Conservation (phyloP, 75 land plant genomes). For the Picea sitchensis region DNA sequence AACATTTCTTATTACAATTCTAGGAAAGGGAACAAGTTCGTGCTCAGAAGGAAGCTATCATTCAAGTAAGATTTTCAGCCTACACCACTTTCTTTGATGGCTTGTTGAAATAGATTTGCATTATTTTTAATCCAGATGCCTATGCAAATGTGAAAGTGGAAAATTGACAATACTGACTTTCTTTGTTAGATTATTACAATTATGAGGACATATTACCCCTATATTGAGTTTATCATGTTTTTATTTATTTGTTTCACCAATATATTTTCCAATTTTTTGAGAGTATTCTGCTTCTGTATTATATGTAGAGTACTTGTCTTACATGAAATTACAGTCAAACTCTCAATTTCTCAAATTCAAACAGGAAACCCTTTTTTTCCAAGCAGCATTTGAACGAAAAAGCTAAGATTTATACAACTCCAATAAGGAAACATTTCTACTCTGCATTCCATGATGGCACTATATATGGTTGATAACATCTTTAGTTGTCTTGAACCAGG, state of each 20-base stretch:
- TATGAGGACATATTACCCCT: neutral
- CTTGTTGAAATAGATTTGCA: neutral
- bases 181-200: neutral
- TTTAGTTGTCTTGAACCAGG: slow-evolving; percentile 23
- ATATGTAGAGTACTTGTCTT: too few relatives aligned
- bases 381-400: too few relatives aligned
- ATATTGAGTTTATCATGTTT: neutral
- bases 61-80: neutral
- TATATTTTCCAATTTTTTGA: too few relatives aligned
- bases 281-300: too few relatives aligned
- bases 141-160: neutral
- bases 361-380: too few relatives aligned
- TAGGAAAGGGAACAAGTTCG: slow-evolving; percentile 10
- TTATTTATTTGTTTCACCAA: too few relatives aligned
- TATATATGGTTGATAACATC: neutral
- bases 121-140: neutral
- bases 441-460: neutral
- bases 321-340: neutral
- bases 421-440: too few relatives aligned
- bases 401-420: too few relatives aligned
- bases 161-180: neutral
- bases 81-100: neutral
- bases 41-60: neutral
- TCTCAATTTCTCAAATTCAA: neutral
- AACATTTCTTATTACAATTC: neutral